phyloP scores from a whole-genome alignment of 2,329 filamentous ascomycete genomes.

The Fusarium albidum region DNA sequence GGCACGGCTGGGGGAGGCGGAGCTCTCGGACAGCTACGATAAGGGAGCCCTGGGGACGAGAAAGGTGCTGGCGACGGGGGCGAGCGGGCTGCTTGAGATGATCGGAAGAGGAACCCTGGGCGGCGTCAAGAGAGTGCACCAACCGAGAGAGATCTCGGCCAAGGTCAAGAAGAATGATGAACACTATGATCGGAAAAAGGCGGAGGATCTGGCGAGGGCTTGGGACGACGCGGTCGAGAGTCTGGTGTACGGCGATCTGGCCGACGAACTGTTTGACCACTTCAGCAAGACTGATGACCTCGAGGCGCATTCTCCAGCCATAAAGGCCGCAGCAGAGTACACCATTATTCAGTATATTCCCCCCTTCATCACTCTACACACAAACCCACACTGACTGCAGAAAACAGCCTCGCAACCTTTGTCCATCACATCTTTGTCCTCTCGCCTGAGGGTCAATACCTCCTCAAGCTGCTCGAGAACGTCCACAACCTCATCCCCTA shows the following conservation, averaged over 20 bases:
- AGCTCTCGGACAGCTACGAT: slow-evolving; percentile 83
- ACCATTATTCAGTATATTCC: slow-evolving; percentile 71
- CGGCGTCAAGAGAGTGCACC: slow-evolving; percentile 49
- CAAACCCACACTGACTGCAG: slow-evolving; percentile 23
- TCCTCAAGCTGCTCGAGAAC: slow-evolving; percentile 75
- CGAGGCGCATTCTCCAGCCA: slow-evolving; percentile 67
- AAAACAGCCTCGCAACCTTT: slow-evolving; percentile 71
- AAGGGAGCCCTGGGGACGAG: slow-evolving; percentile 77
- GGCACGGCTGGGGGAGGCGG: slow-evolving; percentile 68
- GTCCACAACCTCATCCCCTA: slow-evolving; percentile 78
- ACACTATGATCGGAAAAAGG: slow-evolving; percentile 67
- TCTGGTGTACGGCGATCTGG: slow-evolving; percentile 72
- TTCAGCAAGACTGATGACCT: slow-evolving; percentile 68
- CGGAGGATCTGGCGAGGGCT: slow-evolving; percentile 67
- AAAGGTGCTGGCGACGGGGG: slow-evolving; percentile 77
- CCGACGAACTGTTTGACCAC: slow-evolving; percentile 71
- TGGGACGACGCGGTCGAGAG: slow-evolving; percentile 74
- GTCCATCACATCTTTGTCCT: slow-evolving; percentile 77
- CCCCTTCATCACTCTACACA: background rate
- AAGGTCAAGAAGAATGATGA: slow-evolving; percentile 11
- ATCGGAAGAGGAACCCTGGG: slow-evolving; percentile 72
- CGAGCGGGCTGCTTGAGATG: slow-evolving; percentile 74
- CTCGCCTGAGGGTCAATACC: slow-evolving; percentile 77
- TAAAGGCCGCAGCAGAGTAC: slow-evolving; percentile 71
- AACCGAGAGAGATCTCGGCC: slow-evolving; percentile 6